Evolutionary conservation across 1,284 basidiomycete species (phyloP), one percentile per base, ranked within the genome.

Genomic region (Spongispora temasekensis): DNA sequence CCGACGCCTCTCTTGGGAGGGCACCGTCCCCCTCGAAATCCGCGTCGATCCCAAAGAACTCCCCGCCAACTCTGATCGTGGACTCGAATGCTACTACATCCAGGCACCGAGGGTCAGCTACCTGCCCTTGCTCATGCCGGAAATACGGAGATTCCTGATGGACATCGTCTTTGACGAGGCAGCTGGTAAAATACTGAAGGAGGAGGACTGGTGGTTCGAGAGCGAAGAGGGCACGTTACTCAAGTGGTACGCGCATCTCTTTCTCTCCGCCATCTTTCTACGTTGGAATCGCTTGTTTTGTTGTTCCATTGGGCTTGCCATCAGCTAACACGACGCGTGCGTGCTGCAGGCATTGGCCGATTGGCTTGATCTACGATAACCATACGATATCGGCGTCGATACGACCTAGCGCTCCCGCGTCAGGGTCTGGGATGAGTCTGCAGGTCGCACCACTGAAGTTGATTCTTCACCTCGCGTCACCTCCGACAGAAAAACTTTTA

Each of bases 171-270:
- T 97, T 68, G 93, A 96, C 70, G 92, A 95, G 67, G 81, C 84
- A 34, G 87, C 89, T 25, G 84, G 87, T 5, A 86, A 85, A 59
- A 67, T 81, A 13, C 76, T 94, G 61, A 91, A 90, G 71, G 92
- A 95, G 66, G 89, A 92, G 61, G 90, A 95, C 53, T 94, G 95
- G 90, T 97, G 95, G 95, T 96, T 98, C 74, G 94, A 97, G 75
- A 88, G 87, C 62, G 89, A 88, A 64, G 88, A 86, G 61, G 89
- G 87, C 53, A 84, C 79, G 30, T 76, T 88, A 65, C 83, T 92
- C 71, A 93, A 92, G 77, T 97, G 94, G 94, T 95, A 63, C 64
- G 88, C 78, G 46, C 32, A n/a, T 56, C 54, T 56, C 53, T 57
- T 53, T 28, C 12, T 25, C 53, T 17, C 17, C 46, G 40, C 40